Evolutionary conservation across 176 grass and related monocot genomes (phyloP), one percentile per base, ranked within the genome.

Genomic region (Puccinellia tenuiflora): DNA sequence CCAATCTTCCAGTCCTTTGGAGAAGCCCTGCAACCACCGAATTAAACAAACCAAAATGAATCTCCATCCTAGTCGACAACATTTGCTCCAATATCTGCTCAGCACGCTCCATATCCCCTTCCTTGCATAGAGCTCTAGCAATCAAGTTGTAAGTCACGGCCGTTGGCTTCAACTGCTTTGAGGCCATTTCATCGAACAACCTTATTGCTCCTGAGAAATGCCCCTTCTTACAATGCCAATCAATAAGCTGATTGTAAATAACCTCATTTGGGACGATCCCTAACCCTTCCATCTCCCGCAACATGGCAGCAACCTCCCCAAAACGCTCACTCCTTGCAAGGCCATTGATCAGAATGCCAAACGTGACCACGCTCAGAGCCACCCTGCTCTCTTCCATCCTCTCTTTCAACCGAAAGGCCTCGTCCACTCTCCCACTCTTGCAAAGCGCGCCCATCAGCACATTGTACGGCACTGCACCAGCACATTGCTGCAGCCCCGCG

Each of bases 221-320:
- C 14, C 82, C 67, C 28, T 79, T 81, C 81, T 81, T 92, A 85
- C 88, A 88, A 90, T 92, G 86, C 66, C 88, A 94, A 86, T 80
- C 70, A 62, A 97, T 97, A 68, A 94, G 65, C 84, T 87, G 70
- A 73, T 94, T 97, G 75, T 94, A 97, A 78, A 97, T 85, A 89
- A 94, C 52, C 81, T 91, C 90, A 85, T 94, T 97, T 6, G 81
- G 88, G 22, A 63, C 63, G 71, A 97, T 84, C 51, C 92, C 86
- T 11, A 82, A 79, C 46, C 39, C 50, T 83, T 91, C 57, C 95
- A 97, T 97, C 79, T 97, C 90, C 26, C 34, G 74, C 54, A 97
- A 73, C 53, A 92, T 17, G 34, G 10, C 43, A 42, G 33, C 70
- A 8, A 92, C 88, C 75, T 85, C 90, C 21, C 37, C 78, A 81